Base-by-base conservation (phyloP, 1,284 basidiomycete species). In the Meripilus lineatus region DNA sequence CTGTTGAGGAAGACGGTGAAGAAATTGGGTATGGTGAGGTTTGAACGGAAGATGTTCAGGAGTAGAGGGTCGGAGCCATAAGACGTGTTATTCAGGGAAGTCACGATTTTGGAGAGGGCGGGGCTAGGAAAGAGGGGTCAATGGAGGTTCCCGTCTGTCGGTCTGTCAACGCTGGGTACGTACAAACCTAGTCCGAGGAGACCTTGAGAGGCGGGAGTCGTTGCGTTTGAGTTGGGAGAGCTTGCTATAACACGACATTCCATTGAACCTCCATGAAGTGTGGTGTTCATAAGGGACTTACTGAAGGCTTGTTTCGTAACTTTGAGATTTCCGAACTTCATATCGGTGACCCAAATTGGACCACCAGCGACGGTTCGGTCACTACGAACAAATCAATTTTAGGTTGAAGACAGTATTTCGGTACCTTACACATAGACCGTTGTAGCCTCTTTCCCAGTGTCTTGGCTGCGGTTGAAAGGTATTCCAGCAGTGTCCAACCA, bases 281-380 rank as follows among this genome's bases (percentile, higher is more conserved):
- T n/a, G n/a, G 28, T 8, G 8, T n/a, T 10, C 8, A 30, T 30
- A 10, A 10, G 28, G 15, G 6, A 24, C 38, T 28, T 40, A 40
- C 38, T 41, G 39, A 40, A 46, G 7, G 44, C 44, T 41, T 46
- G 44, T 11, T 40, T 15, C 8, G 26, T 22, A n/a, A 46, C 22
- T 18, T 38, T 22, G 28, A 22, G 41, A 17, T 46, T 35, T 22
- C 44, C 44, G n/a, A 30, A 30, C n/a, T 30, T 30, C 10, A 30
- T n/a, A 30, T 8, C n/a, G 28, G 28, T n/a, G 28, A 30, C n/a
- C 10, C n/a, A 30, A 10, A 30, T 30, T 8, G 8, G 10, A 30
- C 28, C 28, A 8, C n/a, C 28, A 10, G n/a, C 28, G 28, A 30
- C 28, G 28, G 28, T 10, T 8, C n/a, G 8, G n/a, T 30, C 28